phyloP scores from a whole-genome alignment of 257 asterid species.

The Lavandula angustifolia region DNA sequence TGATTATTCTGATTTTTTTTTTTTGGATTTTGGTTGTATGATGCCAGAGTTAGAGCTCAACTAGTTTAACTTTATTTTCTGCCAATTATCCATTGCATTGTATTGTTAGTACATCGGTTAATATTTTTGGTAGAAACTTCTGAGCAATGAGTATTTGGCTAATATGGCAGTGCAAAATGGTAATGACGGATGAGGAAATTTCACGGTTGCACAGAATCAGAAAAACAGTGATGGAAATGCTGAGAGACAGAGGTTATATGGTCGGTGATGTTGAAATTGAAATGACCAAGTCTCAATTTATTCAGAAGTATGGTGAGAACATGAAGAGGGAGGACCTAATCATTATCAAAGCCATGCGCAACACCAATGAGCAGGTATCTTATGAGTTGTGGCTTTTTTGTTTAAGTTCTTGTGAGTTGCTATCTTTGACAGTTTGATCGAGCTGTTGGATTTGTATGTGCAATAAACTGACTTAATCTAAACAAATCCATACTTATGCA shows the following conservation, averaged over 20 bases:
- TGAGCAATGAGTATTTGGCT: background rate
- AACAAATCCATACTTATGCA: background rate
- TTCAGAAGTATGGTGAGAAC: constrained; percentile 48
- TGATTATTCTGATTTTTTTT: too few relatives aligned
- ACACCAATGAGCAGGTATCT: constrained; percentile 49
- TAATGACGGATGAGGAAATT: constrained; percentile 43
- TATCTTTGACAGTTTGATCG: background rate
- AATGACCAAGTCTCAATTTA: constrained; percentile 38
- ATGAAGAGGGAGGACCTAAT: constrained; percentile 69
- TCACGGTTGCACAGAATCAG: constrained; percentile 39
- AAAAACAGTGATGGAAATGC: constrained; percentile 50
- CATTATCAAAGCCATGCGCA: constrained; percentile 44
- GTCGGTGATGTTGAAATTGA: constrained; percentile 44
- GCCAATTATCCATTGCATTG: background rate
- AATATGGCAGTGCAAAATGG: constrained; percentile 42
- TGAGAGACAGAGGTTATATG: constrained; percentile 45
- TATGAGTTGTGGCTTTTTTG: background rate
- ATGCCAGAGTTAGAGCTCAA: too few relatives aligned
- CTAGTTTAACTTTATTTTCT: background rate
- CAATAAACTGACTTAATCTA: background rate
- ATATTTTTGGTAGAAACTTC: background rate
- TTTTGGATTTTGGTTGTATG: too few relatives aligned
- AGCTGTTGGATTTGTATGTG: background rate
- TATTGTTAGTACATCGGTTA: background rate
- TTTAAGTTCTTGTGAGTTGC: constrained; percentile 10